phyloP scores from a whole-genome alignment of 805 yeast species.

The Ogataea salicorniae region DNA sequence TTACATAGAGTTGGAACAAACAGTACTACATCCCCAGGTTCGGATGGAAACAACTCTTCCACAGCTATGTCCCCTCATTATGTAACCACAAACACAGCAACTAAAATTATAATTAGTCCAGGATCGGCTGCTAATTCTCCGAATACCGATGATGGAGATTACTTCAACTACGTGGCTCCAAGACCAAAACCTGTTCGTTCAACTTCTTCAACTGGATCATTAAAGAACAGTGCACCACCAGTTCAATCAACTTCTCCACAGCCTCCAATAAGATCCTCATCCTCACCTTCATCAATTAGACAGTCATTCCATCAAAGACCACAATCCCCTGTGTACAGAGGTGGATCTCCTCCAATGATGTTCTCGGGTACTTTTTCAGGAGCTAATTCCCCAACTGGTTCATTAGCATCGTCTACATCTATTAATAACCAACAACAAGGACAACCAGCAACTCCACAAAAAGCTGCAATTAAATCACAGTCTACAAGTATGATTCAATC shows the following conservation, averaged over 20 bases:
- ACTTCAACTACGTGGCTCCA: slow-evolving; percentile 27
- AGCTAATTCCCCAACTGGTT: neutral
- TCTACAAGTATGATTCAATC: neutral
- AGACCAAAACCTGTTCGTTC: slow-evolving; percentile 17
- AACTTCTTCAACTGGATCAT: slow-evolving; percentile 5
- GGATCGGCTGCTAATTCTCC: slow-evolving; percentile 7
- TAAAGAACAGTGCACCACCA: slow-evolving; percentile 3
- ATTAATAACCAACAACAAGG: neutral
- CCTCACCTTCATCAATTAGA: neutral
- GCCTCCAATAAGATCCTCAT: neutral
- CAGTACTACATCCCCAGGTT: neutral
- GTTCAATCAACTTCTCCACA: slow-evolving; percentile 8
- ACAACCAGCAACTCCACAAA: neutral
- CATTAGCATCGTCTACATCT: neutral
- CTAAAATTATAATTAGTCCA: slow-evolving; percentile 13
- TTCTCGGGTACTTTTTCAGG: neutral
- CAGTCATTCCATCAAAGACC: slow-evolving; percentile 4
- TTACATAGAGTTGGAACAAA: slow-evolving; percentile 9
- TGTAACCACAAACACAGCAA: slow-evolving; percentile 2
- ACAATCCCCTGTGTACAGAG: slow-evolving; percentile 7
- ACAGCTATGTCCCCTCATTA: slow-evolving; percentile 11
- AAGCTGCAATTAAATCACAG: neutral
- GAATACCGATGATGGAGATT: slow-evolving; percentile 16
- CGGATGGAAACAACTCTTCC: slow-evolving; percentile 12
- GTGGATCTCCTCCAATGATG: slow-evolving; percentile 3